phyloP scores from a whole-genome alignment of 177 flowering plant genomes.

The Vitis hybrid region DNA sequence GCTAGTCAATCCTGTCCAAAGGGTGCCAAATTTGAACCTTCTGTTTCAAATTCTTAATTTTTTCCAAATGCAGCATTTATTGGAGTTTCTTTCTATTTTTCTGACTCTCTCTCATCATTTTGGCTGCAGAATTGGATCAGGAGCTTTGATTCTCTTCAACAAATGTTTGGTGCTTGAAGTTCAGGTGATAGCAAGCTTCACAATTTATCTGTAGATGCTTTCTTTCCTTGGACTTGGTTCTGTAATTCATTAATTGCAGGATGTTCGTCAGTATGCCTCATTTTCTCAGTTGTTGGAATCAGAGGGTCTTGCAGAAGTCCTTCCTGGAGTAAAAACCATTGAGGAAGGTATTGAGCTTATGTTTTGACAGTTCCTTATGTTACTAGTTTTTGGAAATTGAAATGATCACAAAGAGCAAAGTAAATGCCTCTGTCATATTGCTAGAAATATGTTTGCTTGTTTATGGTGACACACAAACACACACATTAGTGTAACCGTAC shows the following conservation, averaged over 20 bases:
- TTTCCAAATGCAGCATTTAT: background rate
- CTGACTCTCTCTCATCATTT: background rate
- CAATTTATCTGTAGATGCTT: background rate
- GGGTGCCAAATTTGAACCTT: background rate
- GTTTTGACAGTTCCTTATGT: background rate
- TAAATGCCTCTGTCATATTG: no score
- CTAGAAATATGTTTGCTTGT: no score
- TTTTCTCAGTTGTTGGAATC: constrained; percentile 71
- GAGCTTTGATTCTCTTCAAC: constrained; percentile 63
- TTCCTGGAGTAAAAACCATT: constrained; percentile 67
- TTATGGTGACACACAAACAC: no score
- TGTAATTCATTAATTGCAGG: constrained; percentile 36
- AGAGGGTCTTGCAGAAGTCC: constrained; percentile 58
- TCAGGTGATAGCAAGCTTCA: constrained; percentile 42
- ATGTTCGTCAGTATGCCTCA: constrained; percentile 55
- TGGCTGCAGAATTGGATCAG: constrained; percentile 54
- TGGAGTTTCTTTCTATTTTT: background rate
- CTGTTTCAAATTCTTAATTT: background rate
- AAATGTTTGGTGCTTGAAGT: constrained; percentile 62
- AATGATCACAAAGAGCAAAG: background rate
- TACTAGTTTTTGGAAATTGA: background rate
- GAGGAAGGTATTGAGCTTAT: constrained; percentile 57
- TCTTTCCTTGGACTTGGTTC: background rate
- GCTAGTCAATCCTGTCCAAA: no score
- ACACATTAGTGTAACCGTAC: no score